Evolutionary conservation across 106 monocot genomes (phyloP), one percentile per base, ranked within the genome.

Genomic region (Hemerocallis citrina): DNA sequence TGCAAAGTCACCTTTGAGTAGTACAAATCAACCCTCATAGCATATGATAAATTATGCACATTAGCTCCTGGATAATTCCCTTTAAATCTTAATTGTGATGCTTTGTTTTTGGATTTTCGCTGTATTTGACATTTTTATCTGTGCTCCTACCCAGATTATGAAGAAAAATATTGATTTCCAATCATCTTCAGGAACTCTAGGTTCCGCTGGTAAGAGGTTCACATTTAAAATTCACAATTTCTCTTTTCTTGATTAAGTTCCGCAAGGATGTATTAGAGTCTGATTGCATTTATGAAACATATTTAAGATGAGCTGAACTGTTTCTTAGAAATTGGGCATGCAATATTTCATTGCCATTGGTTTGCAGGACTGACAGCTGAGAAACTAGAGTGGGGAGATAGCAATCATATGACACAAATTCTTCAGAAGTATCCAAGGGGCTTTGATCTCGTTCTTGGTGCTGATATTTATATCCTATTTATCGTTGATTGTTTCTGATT

Each of bases 401-500:
- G 13, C 41, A 76, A 77, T 62, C 78, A 96, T 14, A 60, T 86
- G 6, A 43, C 23, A 17, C 33, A 68, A 32, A 79, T 96, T 63
- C 55, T 81, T 15, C 62, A 79, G 30, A 86, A 87, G 40, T 56
- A 90, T 58, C 74, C 83, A 36, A 31, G 14, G 41, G 95, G 95
- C 44, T 96, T 96, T 81, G 95, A 90, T 74, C 69, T 96, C 32
- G 52, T 96, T 72, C 76, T 96, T 57, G 95, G 95, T 70, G 90
- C 95, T 66, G 95, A 96, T 72, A 96, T 96, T 58, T 96, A 89
- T 94, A 94, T 94, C 94, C 89, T 89, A 57, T 21, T 17, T 52
- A 21, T 46, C 24, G 28, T 30, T 31, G 28, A 46, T 27, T 16
- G 32, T 54, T 54, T n/a, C 16, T 42, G 66, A 37, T 60, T 62